phyloP scores from a whole-genome alignment of 1,284 basidiomycete genomes.

The Heterobasidion parviporum region DNA sequence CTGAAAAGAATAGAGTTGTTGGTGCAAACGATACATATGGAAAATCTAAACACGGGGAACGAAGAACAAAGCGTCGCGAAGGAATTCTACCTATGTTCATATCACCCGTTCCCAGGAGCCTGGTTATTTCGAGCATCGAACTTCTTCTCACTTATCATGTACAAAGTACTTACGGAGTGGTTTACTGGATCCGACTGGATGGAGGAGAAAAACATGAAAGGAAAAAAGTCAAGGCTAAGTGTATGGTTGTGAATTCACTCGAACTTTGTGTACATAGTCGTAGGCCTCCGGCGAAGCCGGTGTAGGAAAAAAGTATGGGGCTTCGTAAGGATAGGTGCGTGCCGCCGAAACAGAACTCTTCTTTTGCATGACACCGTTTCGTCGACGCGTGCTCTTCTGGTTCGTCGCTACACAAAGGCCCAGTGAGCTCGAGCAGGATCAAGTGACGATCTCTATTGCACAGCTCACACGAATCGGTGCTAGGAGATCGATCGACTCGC shows the following conservation, averaged over 20 bases:
- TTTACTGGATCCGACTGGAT: too few relatives aligned
- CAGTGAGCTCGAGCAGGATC: background rate
- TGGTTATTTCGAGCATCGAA: background rate
- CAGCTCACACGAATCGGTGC: background rate
- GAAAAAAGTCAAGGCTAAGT: background rate
- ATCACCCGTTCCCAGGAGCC: too few relatives aligned
- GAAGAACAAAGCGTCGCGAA: too few relatives aligned
- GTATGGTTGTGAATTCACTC: background rate
- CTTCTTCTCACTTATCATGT: too few relatives aligned
- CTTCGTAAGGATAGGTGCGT: slow-evolving; percentile 53
- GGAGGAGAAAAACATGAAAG: too few relatives aligned
- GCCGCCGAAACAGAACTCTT: slow-evolving; percentile 11
- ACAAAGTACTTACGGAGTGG: too few relatives aligned
- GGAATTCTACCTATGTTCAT: too few relatives aligned
- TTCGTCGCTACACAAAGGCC: too few relatives aligned
- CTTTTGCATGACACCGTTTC: too few relatives aligned
- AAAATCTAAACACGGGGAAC: too few relatives aligned
- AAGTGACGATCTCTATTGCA: background rate
- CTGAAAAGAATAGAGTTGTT: background rate
- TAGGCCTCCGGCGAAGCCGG: slow-evolving; percentile 30
- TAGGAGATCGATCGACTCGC: background rate
- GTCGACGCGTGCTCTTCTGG: too few relatives aligned
- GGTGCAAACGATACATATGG: too few relatives aligned
- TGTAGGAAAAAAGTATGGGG: slow-evolving; percentile 50
- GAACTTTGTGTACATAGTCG: slow-evolving; percentile 19